Evolutionary conservation across 139 green algal species (phyloP).

Genomic region (Chlorella sorokiniana): DNA sequence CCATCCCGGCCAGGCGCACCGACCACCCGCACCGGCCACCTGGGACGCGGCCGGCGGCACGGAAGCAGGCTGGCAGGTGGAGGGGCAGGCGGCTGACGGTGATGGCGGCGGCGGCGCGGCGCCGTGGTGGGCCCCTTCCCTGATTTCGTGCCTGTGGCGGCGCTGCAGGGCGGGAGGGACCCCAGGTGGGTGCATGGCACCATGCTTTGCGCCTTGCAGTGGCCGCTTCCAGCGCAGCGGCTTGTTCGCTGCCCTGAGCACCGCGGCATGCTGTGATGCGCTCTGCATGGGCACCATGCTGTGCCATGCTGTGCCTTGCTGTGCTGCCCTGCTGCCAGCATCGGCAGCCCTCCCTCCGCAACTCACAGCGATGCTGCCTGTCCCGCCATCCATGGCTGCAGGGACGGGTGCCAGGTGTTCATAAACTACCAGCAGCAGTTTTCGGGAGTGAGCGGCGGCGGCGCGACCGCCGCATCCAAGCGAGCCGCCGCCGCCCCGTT

Average conservation of each 20-base stretch:
- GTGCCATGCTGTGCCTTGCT: not conserved
- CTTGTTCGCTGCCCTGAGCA: no score
- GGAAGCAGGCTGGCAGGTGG: not conserved
- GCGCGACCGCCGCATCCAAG: conserved; percentile 13
- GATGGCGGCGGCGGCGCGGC: conserved; percentile 1
- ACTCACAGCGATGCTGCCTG: not conserved
- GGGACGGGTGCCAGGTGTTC: not conserved
- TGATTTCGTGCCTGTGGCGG: conserved; percentile 24
- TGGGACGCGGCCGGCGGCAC: not conserved
- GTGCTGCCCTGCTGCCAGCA: not conserved
- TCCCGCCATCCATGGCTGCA: not conserved
- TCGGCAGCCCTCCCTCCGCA: no score
- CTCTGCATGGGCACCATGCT: not conserved
- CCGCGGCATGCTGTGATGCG: not conserved
- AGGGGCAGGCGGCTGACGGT: not conserved
- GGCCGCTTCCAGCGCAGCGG: no score
- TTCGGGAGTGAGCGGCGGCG: not conserved
- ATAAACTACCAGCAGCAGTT: conserved; percentile 22
- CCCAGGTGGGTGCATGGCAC: not conserved
- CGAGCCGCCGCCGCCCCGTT: not conserved
- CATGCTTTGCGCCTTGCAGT: no score
- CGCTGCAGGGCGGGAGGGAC: conserved; percentile 10
- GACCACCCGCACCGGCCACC: no score
- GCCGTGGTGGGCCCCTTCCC: no score
- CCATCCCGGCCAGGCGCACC: no score